Percentiles rank a stretch among this genome's conserved stretches.
Evolutionary conservation across 345 rosid genomes (phyloP).

Genomic region (Euphorbia pulcherrima): DNA sequence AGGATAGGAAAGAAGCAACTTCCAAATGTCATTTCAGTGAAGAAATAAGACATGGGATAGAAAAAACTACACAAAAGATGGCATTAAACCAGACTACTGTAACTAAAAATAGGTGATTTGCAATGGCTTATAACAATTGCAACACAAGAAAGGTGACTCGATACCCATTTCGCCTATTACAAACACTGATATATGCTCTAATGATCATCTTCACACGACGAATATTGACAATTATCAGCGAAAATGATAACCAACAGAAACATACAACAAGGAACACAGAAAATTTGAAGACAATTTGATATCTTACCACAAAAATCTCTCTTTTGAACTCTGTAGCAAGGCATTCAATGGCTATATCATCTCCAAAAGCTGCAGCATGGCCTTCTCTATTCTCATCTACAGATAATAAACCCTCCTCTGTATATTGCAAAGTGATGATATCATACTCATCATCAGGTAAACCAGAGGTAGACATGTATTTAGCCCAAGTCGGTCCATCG

Average conservation of each 20-base stretch:
- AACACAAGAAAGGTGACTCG: background rate
- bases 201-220: background rate
- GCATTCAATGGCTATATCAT: slow-evolving; percentile 92
- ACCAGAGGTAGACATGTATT: slow-evolving; percentile 92
- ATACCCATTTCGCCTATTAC: background rate
- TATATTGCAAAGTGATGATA: slow-evolving; percentile 83
- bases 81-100: background rate
- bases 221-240: background rate
- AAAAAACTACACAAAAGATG: background rate
- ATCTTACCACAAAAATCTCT: slow-evolving; percentile 75
- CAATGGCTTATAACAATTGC: too few relatives aligned
- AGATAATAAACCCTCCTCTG: slow-evolving; percentile 87
- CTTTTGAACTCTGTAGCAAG: slow-evolving; percentile 94
- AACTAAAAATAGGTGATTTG: background rate
- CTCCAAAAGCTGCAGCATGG: slow-evolving; percentile 95
- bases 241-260: background rate
- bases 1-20: background rate
- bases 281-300: background rate
- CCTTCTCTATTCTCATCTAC: slow-evolving; percentile 85
- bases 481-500: slow-evolving; percentile 85
- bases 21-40: background rate
- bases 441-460: slow-evolving; percentile 84
- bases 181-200: background rate
- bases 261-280: background rate
- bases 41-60: background rate